Percentiles rank a stretch among this genome's conserved stretches.
Evolutionary conservation across 75 land plant genomes (phyloP).

Genomic region (Cupressus sempervirens): DNA sequence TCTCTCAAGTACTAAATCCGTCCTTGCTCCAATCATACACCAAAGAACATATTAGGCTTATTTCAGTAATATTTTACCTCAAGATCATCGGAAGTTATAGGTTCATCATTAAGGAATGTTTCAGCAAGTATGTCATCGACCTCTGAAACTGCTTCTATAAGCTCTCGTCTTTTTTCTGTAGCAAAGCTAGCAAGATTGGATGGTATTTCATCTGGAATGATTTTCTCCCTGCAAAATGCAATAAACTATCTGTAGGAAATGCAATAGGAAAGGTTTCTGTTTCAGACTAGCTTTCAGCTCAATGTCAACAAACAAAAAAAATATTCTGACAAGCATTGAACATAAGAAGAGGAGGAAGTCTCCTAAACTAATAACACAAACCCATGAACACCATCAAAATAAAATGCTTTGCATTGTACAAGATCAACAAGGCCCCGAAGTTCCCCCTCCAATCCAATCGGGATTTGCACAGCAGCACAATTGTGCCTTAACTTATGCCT

Average conservation of each 20-base stretch:
- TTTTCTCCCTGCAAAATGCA: slow-evolving; percentile 57
- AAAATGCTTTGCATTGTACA: slow-evolving; percentile 75
- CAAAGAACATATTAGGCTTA: not conserved
- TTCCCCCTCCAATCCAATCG: slow-evolving; percentile 89
- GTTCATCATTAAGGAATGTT: slow-evolving; percentile 83
- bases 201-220: slow-evolving; percentile 67
- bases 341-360: not conserved
- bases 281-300: not conserved
- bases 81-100: slow-evolving; percentile 71
- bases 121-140: slow-evolving; percentile 96
- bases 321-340: not conserved
- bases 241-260: not conserved
- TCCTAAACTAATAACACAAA: slow-evolving; percentile 30
- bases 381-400: slow-evolving; percentile 91
- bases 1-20: not conserved
- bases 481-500: slow-evolving; percentile 88
- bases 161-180: slow-evolving; percentile 78
- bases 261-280: not conserved
- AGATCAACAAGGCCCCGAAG: slow-evolving; percentile 95
- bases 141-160: slow-evolving; percentile 90
- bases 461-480: slow-evolving; percentile 94
- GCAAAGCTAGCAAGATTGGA: slow-evolving; percentile 49
- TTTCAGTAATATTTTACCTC: slow-evolving; percentile 39
- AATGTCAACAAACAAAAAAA: not conserved
- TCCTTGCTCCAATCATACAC: not conserved